These are phyloP conservation scores for Moesziomyces antarcticus DNA, from an alignment of 1,284 basidiomycete genomes.

Conservation along the genomic window DNA sequence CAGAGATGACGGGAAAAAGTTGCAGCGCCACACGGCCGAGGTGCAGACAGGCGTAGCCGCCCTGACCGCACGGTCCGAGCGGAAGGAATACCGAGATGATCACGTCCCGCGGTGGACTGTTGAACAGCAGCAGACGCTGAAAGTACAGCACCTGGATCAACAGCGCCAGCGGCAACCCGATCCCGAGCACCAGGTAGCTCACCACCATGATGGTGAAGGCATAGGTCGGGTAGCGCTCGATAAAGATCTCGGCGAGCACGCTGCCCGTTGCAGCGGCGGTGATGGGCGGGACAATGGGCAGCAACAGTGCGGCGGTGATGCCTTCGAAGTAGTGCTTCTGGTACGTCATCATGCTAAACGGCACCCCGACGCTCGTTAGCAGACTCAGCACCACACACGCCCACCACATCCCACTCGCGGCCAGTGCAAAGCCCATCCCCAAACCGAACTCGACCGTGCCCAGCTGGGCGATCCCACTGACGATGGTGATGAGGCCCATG, in stretches of 20 bases:
- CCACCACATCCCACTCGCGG: constrained; percentile 55
- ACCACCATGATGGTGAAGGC: constrained; percentile 54
- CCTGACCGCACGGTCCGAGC: constrained; percentile 58
- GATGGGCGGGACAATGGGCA: constrained; percentile 60
- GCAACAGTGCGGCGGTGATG: constrained; percentile 53
- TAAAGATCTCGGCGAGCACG: constrained; percentile 49
- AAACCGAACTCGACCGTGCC: constrained; percentile 49
- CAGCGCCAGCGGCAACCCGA: constrained; percentile 55
- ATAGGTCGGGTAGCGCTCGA: constrained; percentile 44
- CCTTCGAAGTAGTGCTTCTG: constrained; percentile 58
- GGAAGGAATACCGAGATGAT: constrained; percentile 60
- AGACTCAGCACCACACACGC: constrained; percentile 30
- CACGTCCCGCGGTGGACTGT: constrained; percentile 54
- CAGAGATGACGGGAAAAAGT: constrained; percentile 52
- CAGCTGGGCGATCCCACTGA: constrained; percentile 48
- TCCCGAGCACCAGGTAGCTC: constrained; percentile 53
- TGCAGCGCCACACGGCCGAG: constrained; percentile 43
- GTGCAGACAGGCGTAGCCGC: constrained; percentile 58
- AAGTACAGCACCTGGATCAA: constrained; percentile 59
- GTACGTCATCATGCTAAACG: constrained; percentile 59
- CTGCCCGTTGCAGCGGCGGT: constrained; percentile 53
- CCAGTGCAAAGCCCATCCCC: constrained; percentile 38
- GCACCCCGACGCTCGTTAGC: constrained; percentile 47
- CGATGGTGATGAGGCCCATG: constrained; percentile 59
- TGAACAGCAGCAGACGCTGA: constrained; percentile 58